Percentiles rank a stretch among this genome's conserved stretches.
Conservation (phyloP, 441 rosid genomes). For the Isatis lusitanica region DNA sequence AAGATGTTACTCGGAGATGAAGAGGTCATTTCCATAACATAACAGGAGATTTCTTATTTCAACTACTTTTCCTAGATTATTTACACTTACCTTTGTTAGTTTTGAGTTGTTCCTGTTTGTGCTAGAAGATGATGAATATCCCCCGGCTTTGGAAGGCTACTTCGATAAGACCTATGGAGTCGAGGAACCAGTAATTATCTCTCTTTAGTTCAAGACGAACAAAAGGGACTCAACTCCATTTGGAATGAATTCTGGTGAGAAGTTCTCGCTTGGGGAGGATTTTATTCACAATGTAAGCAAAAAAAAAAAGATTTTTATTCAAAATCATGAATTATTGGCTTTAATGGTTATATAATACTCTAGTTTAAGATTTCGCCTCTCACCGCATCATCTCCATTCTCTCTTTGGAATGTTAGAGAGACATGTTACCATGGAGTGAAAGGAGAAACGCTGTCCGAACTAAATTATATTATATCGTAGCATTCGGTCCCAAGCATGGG, state of each 20-base stretch:
- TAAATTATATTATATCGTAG: neutral
- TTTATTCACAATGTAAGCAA: no score
- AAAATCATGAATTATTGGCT: no score
- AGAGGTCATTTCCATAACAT: conserved; percentile 6
- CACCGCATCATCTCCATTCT: no score
- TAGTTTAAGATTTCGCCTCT: no score
- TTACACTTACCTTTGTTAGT: neutral
- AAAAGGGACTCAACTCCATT: conserved; percentile 13
- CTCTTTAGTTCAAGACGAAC: conserved; percentile 28
- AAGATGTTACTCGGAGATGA: conserved; percentile 20
- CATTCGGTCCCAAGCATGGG: no score
- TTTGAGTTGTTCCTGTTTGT: conserved; percentile 17
- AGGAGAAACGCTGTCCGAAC: conserved; percentile 15
- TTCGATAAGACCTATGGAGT: conserved; percentile 22
- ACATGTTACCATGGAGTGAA: conserved; percentile 5
- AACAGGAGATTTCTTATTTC: neutral
- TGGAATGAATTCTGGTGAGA: conserved; percentile 21
- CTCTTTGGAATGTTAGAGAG: no score
- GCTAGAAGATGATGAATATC: conserved; percentile 33
- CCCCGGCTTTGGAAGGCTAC: conserved; percentile 11
- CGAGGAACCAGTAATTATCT: neutral
- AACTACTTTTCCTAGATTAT: neutral
- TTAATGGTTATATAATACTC: no score
- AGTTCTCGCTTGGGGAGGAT: conserved; percentile 1
- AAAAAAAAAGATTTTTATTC: no score